Base-by-base conservation (phyloP, 352 stramenopile species). In the Pythium pyrilobum region DNA sequence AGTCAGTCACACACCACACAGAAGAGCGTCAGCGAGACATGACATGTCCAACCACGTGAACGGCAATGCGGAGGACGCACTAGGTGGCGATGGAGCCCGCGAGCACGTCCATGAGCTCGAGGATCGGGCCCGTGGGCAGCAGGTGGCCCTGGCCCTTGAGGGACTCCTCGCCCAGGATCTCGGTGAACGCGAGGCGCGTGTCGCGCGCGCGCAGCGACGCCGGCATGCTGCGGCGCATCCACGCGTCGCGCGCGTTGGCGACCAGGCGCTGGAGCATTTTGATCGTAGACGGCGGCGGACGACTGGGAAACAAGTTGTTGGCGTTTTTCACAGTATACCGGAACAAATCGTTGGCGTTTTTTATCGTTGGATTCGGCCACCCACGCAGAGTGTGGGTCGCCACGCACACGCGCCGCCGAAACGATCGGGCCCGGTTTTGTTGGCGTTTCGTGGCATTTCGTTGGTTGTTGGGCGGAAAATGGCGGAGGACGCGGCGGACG, bases 111-210 rank as follows among this genome's bases (percentile, higher is more conserved):
- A 74, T 74, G 25, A 59, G 56, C 49, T 74, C 51, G 11, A 74
- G 52, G 41, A 74, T 69, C 12, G 58, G 54, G 5, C 66, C 66
- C 39, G 62, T 56, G 47, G 54, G 55, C 18, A 74, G 37, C 51
- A 65, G 58, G 29, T 64, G 46, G 27, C 66, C 62, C 29, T 63
- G 40, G 12, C 62, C 61, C 38, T 62, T 59, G 21, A 71, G 47
- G 29, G 50, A 62, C 38, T 71, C 57, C 28, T 74, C 62, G 24
- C 66, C 66, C 5, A 80, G 37, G 43, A 71, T 71, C 29, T 77
- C 71, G 7, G 65, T 62, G 59, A 73, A 77, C 6, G 68, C 63
- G 46, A 72, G 28, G 18, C 71, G 71, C 25, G 62, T 69, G 60
- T 71, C 64, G 16, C 58, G 56, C 32, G 63, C 52, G 12, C 50